These are phyloP conservation scores for Piloderma croceum DNA, from an alignment of 768 basidiomycete species.

Conservation along the genomic window DNA sequence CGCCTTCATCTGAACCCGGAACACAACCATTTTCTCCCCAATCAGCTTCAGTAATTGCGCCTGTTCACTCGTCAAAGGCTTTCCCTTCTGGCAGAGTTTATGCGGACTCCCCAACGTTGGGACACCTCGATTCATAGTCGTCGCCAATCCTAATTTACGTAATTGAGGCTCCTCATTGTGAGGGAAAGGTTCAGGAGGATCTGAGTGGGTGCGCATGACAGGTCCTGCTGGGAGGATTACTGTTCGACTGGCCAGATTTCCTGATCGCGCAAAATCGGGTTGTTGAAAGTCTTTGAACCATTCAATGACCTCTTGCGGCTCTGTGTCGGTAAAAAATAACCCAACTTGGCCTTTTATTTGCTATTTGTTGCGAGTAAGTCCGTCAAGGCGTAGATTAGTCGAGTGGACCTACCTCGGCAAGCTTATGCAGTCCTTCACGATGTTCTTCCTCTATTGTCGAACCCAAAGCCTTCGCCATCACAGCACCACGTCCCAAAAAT, in stretches of 20 bases:
- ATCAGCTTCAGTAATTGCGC: constrained; percentile 90
- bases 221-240: constrained; percentile 79
- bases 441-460: constrained; percentile 84
- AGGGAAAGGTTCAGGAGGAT: constrained; percentile 85
- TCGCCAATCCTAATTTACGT: constrained; percentile 83
- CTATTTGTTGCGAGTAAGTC: constrained; percentile 39
- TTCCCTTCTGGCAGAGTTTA: constrained; percentile 78
- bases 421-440: constrained; percentile 65
- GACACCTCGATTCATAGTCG: constrained; percentile 80
- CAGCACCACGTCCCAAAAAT: constrained; percentile 80
- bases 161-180: constrained; percentile 98
- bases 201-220: constrained; percentile 72
- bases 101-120: constrained; percentile 80
- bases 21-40: constrained; percentile 83
- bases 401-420: constrained; percentile 58
- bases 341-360: constrained; percentile 95
- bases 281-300: constrained; percentile 93
- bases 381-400: neutral
- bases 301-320: constrained; percentile 84
- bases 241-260: constrained; percentile 71
- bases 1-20: constrained; percentile 64
- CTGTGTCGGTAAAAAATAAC: constrained; percentile 84
- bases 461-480: constrained; percentile 96
- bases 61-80: constrained; percentile 77
- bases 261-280: constrained; percentile 87